These are phyloP conservation scores for Zasmidium citrigriseum DNA, from an alignment of 2,329 filamentous ascomycete species.

Conservation along the genomic window DNA sequence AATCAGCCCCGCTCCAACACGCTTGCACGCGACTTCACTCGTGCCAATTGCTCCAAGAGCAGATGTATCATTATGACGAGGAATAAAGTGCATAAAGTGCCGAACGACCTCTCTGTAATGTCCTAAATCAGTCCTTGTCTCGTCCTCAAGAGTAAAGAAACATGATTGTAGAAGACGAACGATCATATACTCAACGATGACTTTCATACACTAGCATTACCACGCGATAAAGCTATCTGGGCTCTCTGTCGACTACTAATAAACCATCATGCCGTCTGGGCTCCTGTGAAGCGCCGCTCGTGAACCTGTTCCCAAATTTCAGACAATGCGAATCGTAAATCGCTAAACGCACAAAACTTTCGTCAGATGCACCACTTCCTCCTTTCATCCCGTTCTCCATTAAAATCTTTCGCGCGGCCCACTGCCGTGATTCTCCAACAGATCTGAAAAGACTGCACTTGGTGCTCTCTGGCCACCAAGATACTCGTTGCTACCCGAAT, in stretches of 20 bases:
- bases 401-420: constrained; percentile 25
- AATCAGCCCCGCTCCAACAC: no score
- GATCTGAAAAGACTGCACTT: constrained; percentile 84
- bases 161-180: neutral
- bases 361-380: neutral
- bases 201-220: constrained; percentile 9
- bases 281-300: constrained; percentile 8
- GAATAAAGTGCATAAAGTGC: no score
- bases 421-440: constrained; percentile 72
- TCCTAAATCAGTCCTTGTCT: no score
- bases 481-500: constrained; percentile 48
- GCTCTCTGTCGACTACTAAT: neutral
- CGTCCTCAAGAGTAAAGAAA: no score
- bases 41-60: no score
- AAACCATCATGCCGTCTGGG: neutral
- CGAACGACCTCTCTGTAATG: no score
- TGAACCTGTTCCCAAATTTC: constrained; percentile 2
- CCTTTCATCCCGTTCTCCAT: neutral
- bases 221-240: neutral
- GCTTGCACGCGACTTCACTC: no score
- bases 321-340: neutral
- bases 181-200: neutral
- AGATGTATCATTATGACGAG: no score
- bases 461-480: constrained; percentile 72
- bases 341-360: constrained; percentile 1